These are phyloP conservation scores for Xylaria hypoxylon DNA, from an alignment of 2,329 filamentous ascomycete species.

Conservation along the genomic window DNA sequence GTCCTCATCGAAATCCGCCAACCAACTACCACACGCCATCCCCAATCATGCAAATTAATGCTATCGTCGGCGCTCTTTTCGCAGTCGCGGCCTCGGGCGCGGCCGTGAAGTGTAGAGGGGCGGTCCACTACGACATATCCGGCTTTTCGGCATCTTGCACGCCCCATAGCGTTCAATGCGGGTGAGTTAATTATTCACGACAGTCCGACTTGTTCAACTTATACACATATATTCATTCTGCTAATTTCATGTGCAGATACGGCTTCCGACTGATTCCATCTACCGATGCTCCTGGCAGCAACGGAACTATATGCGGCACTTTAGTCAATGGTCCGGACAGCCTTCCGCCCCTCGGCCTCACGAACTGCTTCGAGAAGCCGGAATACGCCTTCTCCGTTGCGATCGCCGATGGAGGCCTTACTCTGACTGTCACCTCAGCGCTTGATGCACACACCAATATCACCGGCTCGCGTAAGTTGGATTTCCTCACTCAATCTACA, in stretches of 20 bases:
- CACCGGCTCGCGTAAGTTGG: constrained; percentile 35
- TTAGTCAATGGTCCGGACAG: constrained; percentile 28
- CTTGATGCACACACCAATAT: constrained; percentile 29
- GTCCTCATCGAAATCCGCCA: background rate
- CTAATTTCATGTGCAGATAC: constrained; percentile 26
- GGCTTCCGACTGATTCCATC: constrained; percentile 33
- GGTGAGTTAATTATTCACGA: constrained; percentile 20
- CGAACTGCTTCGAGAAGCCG: constrained; percentile 27
- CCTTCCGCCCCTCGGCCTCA: constrained; percentile 28
- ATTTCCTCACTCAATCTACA: background rate
- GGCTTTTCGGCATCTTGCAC: constrained; percentile 30
- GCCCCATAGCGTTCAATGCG: constrained; percentile 31
- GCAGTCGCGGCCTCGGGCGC: constrained; percentile 30
- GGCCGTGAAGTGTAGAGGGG: constrained; percentile 17
- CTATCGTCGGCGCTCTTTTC: constrained; percentile 27
- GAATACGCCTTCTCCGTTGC: constrained; percentile 24
- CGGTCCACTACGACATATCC: constrained; percentile 15
- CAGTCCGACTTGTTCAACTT: background rate
- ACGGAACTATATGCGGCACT: constrained; percentile 32
- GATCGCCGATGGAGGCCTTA: constrained; percentile 30
- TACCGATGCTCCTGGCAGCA: constrained; percentile 27
- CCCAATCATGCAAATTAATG: constrained; percentile 27
- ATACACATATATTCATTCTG: background rate
- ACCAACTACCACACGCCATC: background rate
- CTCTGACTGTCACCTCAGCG: constrained; percentile 32